Base-by-base conservation (phyloP, 345 rosid genomes). In the Conringia planisiliqua region DNA sequence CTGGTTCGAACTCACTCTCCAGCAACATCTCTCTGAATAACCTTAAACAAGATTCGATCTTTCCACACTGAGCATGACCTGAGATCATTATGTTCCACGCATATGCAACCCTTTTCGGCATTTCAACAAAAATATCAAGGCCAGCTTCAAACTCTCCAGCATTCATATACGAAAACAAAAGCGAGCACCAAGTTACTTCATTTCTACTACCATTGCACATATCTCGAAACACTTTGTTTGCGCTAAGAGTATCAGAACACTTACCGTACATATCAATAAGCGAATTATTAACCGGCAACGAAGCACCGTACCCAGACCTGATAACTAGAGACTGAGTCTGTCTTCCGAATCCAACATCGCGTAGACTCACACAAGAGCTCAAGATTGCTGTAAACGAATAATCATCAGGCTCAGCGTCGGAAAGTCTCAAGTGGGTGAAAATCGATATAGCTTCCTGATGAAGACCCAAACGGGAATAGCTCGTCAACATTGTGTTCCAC, bases 101-200 rank as follows among this genome's bases (percentile, higher is more conserved):
- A 78, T 87, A 73, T 4, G 67, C 59, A 0, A 87, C 84, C 79
- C 38, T 85, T 46, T 44, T 76, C 0, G 91, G 91, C 88, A 90
- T 88, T n/a, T 55, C 62, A 59, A 33, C 0, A 63, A 92, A 92
- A 42, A 90, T 77, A 70, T 65, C 62, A 6, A 56, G 3, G 0
- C 89, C 96, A 10, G 17, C 62, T 26, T 62, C 62, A 58, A 85
- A 82, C 72, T 64, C 75, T 56, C 82, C 78, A 65, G 78, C 71
- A 62, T 81, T 90, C 14, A 84, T 64, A 55, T 86, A 79, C 0
- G 93, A 90, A 80, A 81, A 88, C 81, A 90, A 76, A 82, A 90
- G 87, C 9, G 96, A 92, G 63, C 98, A 90, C 96, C 96, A 87
- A 10, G 92, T 79, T 39, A 92, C 88, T 79, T 90, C 92, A 84